Conservation (phyloP, 495 filamentous ascomycete species). For the Hypoxylon fragiforme region DNA sequence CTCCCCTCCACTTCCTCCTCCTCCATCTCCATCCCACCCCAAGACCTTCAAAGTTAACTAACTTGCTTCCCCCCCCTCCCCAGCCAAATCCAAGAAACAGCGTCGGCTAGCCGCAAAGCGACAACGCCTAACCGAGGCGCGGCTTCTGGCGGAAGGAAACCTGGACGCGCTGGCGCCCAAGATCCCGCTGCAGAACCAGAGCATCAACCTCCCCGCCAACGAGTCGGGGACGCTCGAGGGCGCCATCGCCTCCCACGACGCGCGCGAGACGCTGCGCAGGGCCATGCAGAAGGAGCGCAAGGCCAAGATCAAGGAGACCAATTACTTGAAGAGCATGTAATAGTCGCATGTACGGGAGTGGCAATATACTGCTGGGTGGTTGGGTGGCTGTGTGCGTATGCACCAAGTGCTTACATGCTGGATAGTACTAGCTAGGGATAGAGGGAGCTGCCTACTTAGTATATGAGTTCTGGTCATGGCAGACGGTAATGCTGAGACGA, state of each 20-base stretch:
- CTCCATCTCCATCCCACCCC: not conserved
- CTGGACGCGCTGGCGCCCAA: constrained; percentile 67
- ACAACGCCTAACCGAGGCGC: constrained; percentile 64
- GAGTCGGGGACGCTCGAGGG: constrained; percentile 54
- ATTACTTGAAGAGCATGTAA: constrained; percentile 87
- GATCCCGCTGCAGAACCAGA: constrained; percentile 82
- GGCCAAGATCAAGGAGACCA: constrained; percentile 83
- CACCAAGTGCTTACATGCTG: too few relatives aligned
- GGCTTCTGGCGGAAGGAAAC: constrained; percentile 65
- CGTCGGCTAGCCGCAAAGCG: constrained; percentile 67
- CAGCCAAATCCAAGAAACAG: constrained; percentile 81
- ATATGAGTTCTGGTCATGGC: too few relatives aligned
- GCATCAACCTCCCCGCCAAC: constrained; percentile 73
- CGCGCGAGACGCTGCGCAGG: constrained; percentile 67
- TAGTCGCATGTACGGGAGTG: not conserved
- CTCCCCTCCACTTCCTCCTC: too few relatives aligned
- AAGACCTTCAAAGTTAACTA: not conserved
- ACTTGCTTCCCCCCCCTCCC: not conserved
- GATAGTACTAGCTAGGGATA: too few relatives aligned
- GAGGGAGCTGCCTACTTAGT: too few relatives aligned
- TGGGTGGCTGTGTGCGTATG: not conserved
- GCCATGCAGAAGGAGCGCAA: constrained; percentile 73
- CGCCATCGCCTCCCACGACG: constrained; percentile 59
- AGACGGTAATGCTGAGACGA: too few relatives aligned
- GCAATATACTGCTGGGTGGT: not conserved